A percentile compares a stretch with the other conserved stretches of the same genome.
Conservation (phyloP, 2,329 filamentous ascomycete species). For the Pseudocercospora eumusae region DNA sequence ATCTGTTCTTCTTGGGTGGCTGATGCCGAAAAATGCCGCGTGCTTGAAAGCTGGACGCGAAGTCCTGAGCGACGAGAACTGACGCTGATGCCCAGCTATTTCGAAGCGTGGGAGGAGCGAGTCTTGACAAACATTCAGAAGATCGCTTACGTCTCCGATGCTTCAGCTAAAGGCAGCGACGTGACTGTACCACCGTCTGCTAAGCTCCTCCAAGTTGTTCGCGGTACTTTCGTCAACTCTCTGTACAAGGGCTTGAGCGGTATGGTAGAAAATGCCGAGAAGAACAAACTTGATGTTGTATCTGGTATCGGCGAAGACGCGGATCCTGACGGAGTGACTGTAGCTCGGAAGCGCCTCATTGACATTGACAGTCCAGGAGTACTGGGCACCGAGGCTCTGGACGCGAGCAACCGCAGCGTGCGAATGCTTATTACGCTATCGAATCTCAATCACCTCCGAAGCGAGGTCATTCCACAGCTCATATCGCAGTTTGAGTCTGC, state of each 20-base stretch:
- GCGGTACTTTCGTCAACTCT: conserved; percentile 88
- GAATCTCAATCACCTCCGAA: conserved; percentile 81
- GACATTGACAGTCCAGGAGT: conserved; percentile 41
- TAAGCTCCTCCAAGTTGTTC: conserved; percentile 87
- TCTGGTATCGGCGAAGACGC: conserved; percentile 56
- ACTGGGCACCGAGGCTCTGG: conserved; percentile 51
- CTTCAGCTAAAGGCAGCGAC: conserved; percentile 59
- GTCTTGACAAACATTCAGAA: conserved; percentile 88
- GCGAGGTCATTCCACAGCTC: conserved; percentile 81
- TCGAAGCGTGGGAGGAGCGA: conserved; percentile 80
- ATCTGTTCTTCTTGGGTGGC: conserved; percentile 89
- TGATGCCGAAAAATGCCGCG: conserved; percentile 89
- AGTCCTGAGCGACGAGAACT: conserved; percentile 79
- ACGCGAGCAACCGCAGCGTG: conserved; percentile 56
- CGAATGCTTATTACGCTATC: conserved; percentile 92
- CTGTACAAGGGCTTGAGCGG: conserved; percentile 92
- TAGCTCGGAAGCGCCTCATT: conserved; percentile 29
- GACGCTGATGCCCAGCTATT: conserved; percentile 85
- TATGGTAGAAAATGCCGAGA: conserved; percentile 95
- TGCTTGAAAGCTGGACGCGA: conserved; percentile 90
- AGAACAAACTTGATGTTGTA: conserved; percentile 57
- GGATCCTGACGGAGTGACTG: conserved; percentile 53
- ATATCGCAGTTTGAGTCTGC: conserved; percentile 89
- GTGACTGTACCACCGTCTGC: conserved; percentile 82
- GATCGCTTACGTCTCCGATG: conserved; percentile 89